phyloP scores from a whole-genome alignment of 495 filamentous ascomycete species.

The Talaromyces stipitatus region DNA sequence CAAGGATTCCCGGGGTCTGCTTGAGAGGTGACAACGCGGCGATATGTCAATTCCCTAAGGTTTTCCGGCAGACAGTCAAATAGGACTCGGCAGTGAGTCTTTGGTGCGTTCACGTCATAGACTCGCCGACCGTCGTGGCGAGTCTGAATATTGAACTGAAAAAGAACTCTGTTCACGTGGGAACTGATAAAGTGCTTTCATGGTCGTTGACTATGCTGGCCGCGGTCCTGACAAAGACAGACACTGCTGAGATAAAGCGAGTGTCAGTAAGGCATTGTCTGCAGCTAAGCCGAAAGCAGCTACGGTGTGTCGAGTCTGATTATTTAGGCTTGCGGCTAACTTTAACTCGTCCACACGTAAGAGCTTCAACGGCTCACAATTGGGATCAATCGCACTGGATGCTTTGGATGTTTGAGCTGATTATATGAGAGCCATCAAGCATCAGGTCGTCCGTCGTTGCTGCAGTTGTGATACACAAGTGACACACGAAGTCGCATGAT shows the following conservation, averaged over 20 bases:
- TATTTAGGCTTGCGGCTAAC: neutral
- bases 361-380: too few relatives aligned
- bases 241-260: too few relatives aligned
- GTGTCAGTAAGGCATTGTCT: neutral
- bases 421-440: too few relatives aligned
- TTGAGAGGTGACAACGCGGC: neutral
- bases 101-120: neutral
- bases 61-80: neutral
- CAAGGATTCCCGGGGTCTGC: neutral
- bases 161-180: neutral
- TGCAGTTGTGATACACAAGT: too few relatives aligned
- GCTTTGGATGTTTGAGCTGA: too few relatives aligned
- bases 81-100: neutral
- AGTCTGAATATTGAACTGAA: too few relatives aligned
- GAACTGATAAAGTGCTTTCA: neutral
- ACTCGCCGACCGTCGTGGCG: neutral
- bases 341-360: too few relatives aligned
- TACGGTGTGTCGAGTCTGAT: conserved; percentile 1
- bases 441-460: too few relatives aligned
- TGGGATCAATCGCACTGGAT: too few relatives aligned
- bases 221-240: neutral
- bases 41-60: neutral
- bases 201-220: neutral
- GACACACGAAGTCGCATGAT: too few relatives aligned
- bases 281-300: neutral